A percentile compares a stretch with the other conserved stretches of the same genome.
These are phyloP conservation scores for Yarrowia sp. DNA, from an alignment of 805 yeast species.

Conservation along the genomic window DNA sequence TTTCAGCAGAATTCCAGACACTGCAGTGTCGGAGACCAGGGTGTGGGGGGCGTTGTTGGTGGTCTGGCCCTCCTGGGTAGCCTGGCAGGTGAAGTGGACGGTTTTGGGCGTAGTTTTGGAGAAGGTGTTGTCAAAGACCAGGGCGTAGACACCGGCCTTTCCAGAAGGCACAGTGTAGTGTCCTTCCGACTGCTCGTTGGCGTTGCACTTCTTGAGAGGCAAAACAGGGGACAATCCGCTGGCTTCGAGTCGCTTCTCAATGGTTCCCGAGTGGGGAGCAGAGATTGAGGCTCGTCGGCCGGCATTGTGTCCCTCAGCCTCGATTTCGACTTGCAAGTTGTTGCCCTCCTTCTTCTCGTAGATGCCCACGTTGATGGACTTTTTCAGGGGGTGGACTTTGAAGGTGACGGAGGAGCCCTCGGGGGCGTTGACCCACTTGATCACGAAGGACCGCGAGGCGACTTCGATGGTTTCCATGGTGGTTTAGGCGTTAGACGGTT, in stretches of 20 bases:
- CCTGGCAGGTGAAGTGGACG: conserved; percentile 56
- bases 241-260: conserved; percentile 52
- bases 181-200: conserved; percentile 64
- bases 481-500: not conserved
- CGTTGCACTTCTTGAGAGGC: conserved; percentile 56
- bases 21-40: not conserved
- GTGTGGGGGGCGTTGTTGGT: conserved; percentile 13
- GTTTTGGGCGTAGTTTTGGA: conserved; percentile 82
- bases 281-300: conserved; percentile 44
- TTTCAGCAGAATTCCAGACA: conserved; percentile 64
- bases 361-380: conserved; percentile 44
- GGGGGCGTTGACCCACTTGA: conserved; percentile 85
- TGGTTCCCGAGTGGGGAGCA: conserved; percentile 28
- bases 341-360: not conserved
- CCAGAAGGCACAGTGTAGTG: conserved; percentile 50
- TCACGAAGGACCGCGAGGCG: conserved; percentile 82
- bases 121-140: conserved; percentile 88
- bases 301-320: conserved; percentile 54
- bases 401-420: conserved; percentile 65
- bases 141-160: conserved; percentile 71
- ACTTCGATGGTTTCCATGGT: conserved; percentile 89
- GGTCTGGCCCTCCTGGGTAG: conserved; percentile 23
- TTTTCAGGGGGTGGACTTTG: conserved; percentile 77
- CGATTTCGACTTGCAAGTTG: conserved; percentile 29
- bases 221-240: conserved; percentile 52